Percentiles rank a stretch among this genome's conserved stretches.
phyloP scores from a whole-genome alignment of 257 asterid species.

The Scutellaria minor region DNA sequence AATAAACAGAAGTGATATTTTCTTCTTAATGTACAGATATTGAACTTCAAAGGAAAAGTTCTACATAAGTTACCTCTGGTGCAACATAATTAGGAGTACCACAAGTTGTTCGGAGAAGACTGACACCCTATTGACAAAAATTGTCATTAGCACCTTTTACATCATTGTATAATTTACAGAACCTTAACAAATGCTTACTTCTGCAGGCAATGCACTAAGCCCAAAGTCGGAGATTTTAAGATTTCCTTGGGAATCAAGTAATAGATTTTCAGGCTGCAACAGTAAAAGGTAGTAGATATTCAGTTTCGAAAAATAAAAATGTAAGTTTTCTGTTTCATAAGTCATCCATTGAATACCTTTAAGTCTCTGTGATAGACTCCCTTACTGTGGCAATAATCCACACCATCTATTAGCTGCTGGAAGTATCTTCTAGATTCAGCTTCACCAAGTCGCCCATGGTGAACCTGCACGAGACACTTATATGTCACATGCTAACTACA shows the following conservation, averaged over 20 bases:
- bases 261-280: slow-evolving; percentile 94
- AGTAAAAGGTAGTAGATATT: slow-evolving; percentile 34
- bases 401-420: slow-evolving; percentile 98
- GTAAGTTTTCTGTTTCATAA: not conserved
- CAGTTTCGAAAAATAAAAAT: slow-evolving; percentile 11
- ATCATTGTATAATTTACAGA: slow-evolving; percentile 5
- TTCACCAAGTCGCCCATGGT: slow-evolving; percentile 94
- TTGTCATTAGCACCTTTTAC: slow-evolving; percentile 39
- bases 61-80: slow-evolving; percentile 72
- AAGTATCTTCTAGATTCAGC: slow-evolving; percentile 92
- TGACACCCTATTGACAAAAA: slow-evolving; percentile 67
- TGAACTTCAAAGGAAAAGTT: slow-evolving; percentile 22
- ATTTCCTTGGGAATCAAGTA: slow-evolving; percentile 94
- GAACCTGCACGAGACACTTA: slow-evolving; percentile 62
- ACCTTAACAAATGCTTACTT: slow-evolving; percentile 51
- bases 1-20: slow-evolving; percentile 25
- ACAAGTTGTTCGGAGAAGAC: slow-evolving; percentile 89
- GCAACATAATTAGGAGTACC: slow-evolving; percentile 99
- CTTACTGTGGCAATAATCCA: slow-evolving; percentile 91
- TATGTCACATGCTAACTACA: not conserved
- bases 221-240: slow-evolving; percentile 97
- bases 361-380: slow-evolving; percentile 97
- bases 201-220: slow-evolving; percentile 90
- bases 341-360: slow-evolving; percentile 58
- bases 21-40: slow-evolving; percentile 15